These are phyloP conservation scores for Chlamydomonas sp. DNA, from an alignment of 139 green algal genomes.

Conservation along the genomic window DNA sequence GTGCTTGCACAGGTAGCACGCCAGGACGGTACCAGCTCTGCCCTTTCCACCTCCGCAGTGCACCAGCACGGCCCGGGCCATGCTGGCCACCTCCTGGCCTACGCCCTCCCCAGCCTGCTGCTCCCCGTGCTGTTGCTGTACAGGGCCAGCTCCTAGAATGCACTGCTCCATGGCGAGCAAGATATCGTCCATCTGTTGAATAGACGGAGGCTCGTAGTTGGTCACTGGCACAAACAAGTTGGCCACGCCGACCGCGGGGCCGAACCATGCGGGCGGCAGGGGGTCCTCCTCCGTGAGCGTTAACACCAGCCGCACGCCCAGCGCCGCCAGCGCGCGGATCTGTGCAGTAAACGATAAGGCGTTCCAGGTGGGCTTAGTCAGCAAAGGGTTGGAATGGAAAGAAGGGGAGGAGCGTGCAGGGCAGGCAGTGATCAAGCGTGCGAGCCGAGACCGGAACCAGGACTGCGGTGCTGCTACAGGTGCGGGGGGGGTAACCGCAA, in stretches of 20 bases:
- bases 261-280: slow-evolving; percentile 48
- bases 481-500: no score
- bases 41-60: slow-evolving; percentile 59
- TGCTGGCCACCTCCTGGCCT: no score
- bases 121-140: not conserved
- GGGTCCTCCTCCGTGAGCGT: slow-evolving; percentile 53
- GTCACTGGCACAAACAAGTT: slow-evolving; percentile 49
- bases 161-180: slow-evolving; percentile 16
- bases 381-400: no score
- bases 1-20: slow-evolving; percentile 49
- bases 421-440: no score
- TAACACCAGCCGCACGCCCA: slow-evolving; percentile 46
- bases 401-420: no score
- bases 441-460: no score
- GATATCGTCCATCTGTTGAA: slow-evolving; percentile 50
- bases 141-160: not conserved
- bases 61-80: slow-evolving; percentile 38
- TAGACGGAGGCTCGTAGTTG: slow-evolving; percentile 53
- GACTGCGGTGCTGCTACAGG: no score
- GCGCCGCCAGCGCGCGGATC: slow-evolving; percentile 28
- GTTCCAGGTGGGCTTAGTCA: no score
- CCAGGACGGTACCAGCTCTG: slow-evolving; percentile 47
- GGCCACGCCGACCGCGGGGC: not conserved
- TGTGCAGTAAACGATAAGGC: not conserved
- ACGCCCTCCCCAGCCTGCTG: not conserved